These are phyloP conservation scores for Dioscorea zingiberensis DNA, from an alignment of 106 monocot genomes.

Conservation along the genomic window DNA sequence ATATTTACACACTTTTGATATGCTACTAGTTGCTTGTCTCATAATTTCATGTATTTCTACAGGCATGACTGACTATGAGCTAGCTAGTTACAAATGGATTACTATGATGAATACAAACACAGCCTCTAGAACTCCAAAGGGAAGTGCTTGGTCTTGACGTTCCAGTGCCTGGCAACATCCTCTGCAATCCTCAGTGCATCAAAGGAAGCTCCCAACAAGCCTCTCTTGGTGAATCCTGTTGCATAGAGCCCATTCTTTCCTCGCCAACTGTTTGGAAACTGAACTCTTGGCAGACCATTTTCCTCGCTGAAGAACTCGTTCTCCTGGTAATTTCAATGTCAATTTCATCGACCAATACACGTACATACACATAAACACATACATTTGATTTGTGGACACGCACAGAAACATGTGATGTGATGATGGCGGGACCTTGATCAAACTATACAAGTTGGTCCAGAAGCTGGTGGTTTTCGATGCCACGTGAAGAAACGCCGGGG, in stretches of 20 bases:
- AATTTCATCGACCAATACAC: too few relatives aligned
- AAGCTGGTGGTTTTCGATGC: too few relatives aligned
- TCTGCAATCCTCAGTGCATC: slow-evolving; percentile 57
- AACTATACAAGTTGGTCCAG: too few relatives aligned
- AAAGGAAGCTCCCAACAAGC: slow-evolving; percentile 52
- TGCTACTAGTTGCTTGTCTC: too few relatives aligned
- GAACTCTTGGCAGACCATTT: slow-evolving; percentile 22
- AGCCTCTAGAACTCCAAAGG: slow-evolving; percentile 11
- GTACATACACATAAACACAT: not conserved
- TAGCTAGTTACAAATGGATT: too few relatives aligned
- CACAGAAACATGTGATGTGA: too few relatives aligned
- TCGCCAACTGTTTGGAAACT: slow-evolving; percentile 70
- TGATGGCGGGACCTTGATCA: too few relatives aligned
- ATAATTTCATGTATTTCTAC: too few relatives aligned
- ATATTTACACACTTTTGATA: too few relatives aligned
- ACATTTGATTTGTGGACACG: too few relatives aligned
- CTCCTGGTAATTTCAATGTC: slow-evolving; percentile 16
- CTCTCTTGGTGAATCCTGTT: slow-evolving; percentile 56
- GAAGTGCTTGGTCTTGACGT: slow-evolving; percentile 22
- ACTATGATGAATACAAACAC: not conserved
- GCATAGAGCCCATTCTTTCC: slow-evolving; percentile 71
- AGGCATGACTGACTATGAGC: too few relatives aligned
- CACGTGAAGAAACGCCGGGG: too few relatives aligned
- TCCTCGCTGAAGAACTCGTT: slow-evolving; percentile 50
- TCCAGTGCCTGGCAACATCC: slow-evolving; percentile 55